Conservation (phyloP, 83 land plant genomes). For the Thuja plicata region DNA sequence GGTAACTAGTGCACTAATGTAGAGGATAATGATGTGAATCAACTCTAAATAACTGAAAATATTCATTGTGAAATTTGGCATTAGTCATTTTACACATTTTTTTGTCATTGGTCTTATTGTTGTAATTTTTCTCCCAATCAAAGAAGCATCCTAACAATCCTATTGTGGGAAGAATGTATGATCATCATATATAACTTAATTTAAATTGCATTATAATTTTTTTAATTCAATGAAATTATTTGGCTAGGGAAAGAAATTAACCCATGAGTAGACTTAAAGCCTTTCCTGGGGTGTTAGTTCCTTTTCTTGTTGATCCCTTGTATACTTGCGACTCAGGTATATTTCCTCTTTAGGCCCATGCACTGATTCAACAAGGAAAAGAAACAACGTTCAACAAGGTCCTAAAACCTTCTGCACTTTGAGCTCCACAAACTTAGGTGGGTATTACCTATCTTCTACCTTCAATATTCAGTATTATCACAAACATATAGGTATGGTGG, state of each 20-base stretch:
- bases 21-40: not conserved
- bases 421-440: too few relatives aligned
- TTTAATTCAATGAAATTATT: slow-evolving; percentile 62
- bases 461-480: too few relatives aligned
- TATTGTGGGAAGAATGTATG: slow-evolving; percentile 80
- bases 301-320: too few relatives aligned
- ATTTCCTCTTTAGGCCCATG: too few relatives aligned
- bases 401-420: too few relatives aligned
- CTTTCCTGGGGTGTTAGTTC: too few relatives aligned
- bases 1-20: not conserved
- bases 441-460: too few relatives aligned
- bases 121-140: slow-evolving; percentile 87
- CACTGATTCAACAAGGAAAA: too few relatives aligned
- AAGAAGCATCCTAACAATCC: slow-evolving; percentile 92
- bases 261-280: slow-evolving; percentile 80
- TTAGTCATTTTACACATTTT: not conserved
- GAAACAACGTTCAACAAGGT: too few relatives aligned
- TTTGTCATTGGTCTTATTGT: not conserved
- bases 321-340: too few relatives aligned
- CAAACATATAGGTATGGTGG: too few relatives aligned
- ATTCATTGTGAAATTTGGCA: not conserved
- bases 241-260: slow-evolving; percentile 56
- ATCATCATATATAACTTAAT: slow-evolving; percentile 88
- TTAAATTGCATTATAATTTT: too few relatives aligned
- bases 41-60: not conserved